Evolutionary conservation across 768 basidiomycete species (phyloP), one percentile per base, ranked within the genome.

Genomic region (Tubosaeta sp.): DNA sequence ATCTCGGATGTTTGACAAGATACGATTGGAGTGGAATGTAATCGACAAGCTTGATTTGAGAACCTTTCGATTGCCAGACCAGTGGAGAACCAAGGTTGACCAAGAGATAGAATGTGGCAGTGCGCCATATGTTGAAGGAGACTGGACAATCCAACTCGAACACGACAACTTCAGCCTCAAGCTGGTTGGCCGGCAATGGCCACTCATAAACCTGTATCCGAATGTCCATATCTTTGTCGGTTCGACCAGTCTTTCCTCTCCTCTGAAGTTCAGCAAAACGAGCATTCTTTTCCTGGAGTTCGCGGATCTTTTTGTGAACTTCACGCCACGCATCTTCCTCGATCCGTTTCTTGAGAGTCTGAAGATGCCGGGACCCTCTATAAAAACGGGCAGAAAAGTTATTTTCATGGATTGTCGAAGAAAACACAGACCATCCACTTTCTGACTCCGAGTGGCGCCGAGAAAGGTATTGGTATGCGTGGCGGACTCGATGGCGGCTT

Each of bases 101-200:
- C 19, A 76, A 59, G 35, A 79, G 53, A 25, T 56, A 47, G 52
- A 60, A 43, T 3, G 59, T 50, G 5, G 22, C 48, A 25, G 48
- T 8, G 1, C 48, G 48, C 48, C 48, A 49, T 31, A 49, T 49
- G 31, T 33, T 16, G 31, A 49, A 49, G 10, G 39, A 16, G 10
- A 42, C 22, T 25, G 48, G 48, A n/a, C 48, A 49, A 25, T 41
- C 31, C 4, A 49, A 26, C 14, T 49, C 48, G 10, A 49, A 33
- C 31, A 49, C 31, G 16, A 42, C 22, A 0, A n/a, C 31, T 14
- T 32, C 31, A 25, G 48, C 48, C 16, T 41, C n/a, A 6, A 56
- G 9, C 1, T n/a, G n/a, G 12, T 66, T 37, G 0, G 58, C 26
- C 0, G 80, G 76, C 14, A 81, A 57, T 0, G 78, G 79, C 77